Evolutionary conservation across 2,329 filamentous ascomycete species (phyloP).

Genomic region (Colletotrichum simmondsii): DNA sequence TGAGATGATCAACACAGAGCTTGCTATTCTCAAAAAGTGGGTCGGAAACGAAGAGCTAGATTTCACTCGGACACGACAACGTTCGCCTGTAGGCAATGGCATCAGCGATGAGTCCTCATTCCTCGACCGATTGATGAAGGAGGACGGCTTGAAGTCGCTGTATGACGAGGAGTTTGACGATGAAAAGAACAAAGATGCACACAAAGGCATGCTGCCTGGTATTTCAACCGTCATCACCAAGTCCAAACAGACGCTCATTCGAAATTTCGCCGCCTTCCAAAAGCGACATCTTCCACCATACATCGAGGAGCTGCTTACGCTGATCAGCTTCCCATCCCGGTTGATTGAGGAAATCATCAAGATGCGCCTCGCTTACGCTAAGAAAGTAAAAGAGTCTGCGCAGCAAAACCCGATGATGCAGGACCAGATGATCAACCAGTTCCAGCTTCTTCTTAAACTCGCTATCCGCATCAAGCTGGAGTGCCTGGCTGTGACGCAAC

Average conservation of each 20-base stretch:
- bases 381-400: constrained; percentile 93
- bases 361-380: constrained; percentile 89
- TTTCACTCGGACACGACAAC: constrained; percentile 80
- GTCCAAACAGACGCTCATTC: constrained; percentile 90
- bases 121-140: constrained; percentile 92
- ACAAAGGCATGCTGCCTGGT: constrained; percentile 83
- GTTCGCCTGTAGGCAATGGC: constrained; percentile 75
- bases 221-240: constrained; percentile 91
- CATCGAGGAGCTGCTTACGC: constrained; percentile 92
- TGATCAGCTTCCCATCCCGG: constrained; percentile 97
- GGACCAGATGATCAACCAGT: constrained; percentile 97
- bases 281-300: constrained; percentile 94
- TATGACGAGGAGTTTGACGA: constrained; percentile 72
- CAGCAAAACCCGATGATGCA: constrained; percentile 94
- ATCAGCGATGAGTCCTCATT: constrained; percentile 93
- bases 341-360: constrained; percentile 97
- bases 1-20: constrained; percentile 93
- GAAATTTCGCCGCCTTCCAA: constrained; percentile 85
- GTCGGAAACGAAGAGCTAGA: constrained; percentile 96
- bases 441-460: constrained; percentile 90
- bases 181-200: constrained; percentile 48
- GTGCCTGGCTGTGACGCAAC: constrained; percentile 84
- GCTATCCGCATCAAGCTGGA: constrained; percentile 93
- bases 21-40: constrained; percentile 93
- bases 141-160: constrained; percentile 91